Evolutionary conservation across 1,284 basidiomycete genomes (phyloP), one percentile per base, ranked within the genome.

Genomic region (Ganoderma multipileum): DNA sequence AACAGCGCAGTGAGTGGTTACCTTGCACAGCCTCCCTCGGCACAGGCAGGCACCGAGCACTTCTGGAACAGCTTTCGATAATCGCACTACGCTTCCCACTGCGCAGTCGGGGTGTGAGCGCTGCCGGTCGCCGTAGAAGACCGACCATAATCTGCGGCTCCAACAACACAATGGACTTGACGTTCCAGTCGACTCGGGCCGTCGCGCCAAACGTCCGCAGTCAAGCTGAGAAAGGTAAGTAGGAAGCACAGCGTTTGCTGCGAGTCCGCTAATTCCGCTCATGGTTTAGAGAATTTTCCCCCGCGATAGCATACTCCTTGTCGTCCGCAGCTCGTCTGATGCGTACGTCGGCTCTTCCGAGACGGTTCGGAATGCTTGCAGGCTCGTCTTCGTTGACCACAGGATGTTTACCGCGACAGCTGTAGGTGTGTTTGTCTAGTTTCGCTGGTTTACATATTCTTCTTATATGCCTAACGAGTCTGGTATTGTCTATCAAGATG

Each of bases 1-100:
- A 50, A 50, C 23, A 67, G 26, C 36, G 50, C 18, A 52, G 55
- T 38, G 33, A 38, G 55, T 38, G 55, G 55, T 58, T 38, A 58
- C 47, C 47, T 38, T 58, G 33, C 55, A 58, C 55, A 23, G 55
- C 52, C 52, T 30, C 28, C 18, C 2, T 26, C 20, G 47, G 23
- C 47, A 26, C 11, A 26, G 47, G 23, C 47, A 52, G 47, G 47
- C 47, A 52, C 47, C 47, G 23, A 52, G 23, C 47, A 26, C 47
- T 26, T 52, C 47, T 52, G 47, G 47, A 52, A 26, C 47, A 6
- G 11, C 23, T 26, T 26, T 52, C 47, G 47, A 52, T 52, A 52
- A 52, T 14, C 47, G 52, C 52, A 55, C 52, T 30, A 33, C 28
- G 28, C 16, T 58, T 38, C 55, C 55, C 18, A 38, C 55, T 58